Evolutionary conservation across 768 basidiomycete species (phyloP).

Genomic region (Tremella mesenterica): DNA sequence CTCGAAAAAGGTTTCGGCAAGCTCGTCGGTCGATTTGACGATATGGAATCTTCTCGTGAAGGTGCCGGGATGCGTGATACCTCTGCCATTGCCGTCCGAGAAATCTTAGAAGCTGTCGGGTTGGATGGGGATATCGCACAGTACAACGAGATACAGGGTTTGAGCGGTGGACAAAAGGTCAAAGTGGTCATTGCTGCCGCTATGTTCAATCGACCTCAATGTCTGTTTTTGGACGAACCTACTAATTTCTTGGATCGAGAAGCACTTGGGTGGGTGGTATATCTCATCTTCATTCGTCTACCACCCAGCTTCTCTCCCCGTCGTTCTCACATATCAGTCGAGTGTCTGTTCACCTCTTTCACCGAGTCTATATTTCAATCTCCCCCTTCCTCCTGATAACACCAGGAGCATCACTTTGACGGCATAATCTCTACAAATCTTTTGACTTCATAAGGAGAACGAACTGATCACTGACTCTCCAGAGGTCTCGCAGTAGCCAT

Average conservation of each 20-base stretch:
- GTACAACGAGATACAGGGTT: slow-evolving; percentile 90
- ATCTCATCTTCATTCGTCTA: neutral
- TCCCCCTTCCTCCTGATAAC: too few species aligned
- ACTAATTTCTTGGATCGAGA: slow-evolving; percentile 97
- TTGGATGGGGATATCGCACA: slow-evolving; percentile 96
- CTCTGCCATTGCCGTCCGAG: slow-evolving; percentile 66
- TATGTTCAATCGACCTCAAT: slow-evolving; percentile 62
- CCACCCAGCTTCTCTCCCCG: too few species aligned
- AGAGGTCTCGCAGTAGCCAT: slow-evolving; percentile 93
- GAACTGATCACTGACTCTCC: neutral
- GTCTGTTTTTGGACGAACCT: slow-evolving; percentile 63
- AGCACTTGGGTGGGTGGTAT: slow-evolving; percentile 51
- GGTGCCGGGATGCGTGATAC: slow-evolving; percentile 89
- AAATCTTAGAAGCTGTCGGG: slow-evolving; percentile 90
- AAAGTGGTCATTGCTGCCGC: slow-evolving; percentile 74
- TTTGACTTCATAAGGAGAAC: too few species aligned
- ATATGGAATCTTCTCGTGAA: slow-evolving; percentile 89
- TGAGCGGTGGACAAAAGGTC: slow-evolving; percentile 96
- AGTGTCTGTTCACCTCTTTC: too few species aligned
- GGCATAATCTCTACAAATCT: too few species aligned
- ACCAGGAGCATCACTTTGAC: too few species aligned
- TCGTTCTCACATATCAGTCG: too few species aligned
- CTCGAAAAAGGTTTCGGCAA: slow-evolving; percentile 80
- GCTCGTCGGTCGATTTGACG: slow-evolving; percentile 87
- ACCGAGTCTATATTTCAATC: too few species aligned